Percentiles rank a stretch among this genome's conserved stretches.
phyloP scores from a whole-genome alignment of 768 basidiomycete genomes.

The Suillus plorans region DNA sequence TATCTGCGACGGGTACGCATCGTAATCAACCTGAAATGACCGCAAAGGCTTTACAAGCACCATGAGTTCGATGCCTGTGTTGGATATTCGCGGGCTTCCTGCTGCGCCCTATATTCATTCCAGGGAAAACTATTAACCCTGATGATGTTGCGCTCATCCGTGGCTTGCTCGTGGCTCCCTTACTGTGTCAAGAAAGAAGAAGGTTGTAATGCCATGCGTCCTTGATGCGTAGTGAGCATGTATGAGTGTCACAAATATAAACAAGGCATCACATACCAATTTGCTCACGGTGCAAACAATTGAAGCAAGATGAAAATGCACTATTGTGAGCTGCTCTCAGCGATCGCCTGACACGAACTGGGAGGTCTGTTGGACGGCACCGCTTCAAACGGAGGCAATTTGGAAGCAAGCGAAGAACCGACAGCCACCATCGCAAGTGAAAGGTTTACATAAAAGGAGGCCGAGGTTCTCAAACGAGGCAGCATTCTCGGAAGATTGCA shows the following conservation, averaged over 20 bases:
- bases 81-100: not conserved
- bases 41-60: not conserved
- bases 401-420: not conserved
- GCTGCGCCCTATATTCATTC: conserved; percentile 1
- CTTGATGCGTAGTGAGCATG: not conserved
- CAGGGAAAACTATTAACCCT: not conserved
- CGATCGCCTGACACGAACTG: not conserved
- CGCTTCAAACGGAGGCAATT: not conserved
- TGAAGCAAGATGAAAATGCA: not conserved
- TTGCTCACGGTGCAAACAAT: not conserved
- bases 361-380: not conserved
- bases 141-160: not conserved
- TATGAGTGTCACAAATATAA: not conserved
- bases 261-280: not conserved
- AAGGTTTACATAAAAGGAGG: not conserved
- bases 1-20: not conserved
- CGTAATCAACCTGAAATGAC: not conserved
- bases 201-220: conserved; percentile 1
- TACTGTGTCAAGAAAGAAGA: not conserved
- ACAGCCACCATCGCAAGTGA: not conserved
- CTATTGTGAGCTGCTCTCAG: not conserved
- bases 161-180: not conserved
- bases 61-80: not conserved
- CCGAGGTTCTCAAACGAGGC: not conserved
- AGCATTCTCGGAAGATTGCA: not conserved